Evolutionary conservation across 495 filamentous ascomycete species (phyloP).

Genomic region (Daldinia decipiens): DNA sequence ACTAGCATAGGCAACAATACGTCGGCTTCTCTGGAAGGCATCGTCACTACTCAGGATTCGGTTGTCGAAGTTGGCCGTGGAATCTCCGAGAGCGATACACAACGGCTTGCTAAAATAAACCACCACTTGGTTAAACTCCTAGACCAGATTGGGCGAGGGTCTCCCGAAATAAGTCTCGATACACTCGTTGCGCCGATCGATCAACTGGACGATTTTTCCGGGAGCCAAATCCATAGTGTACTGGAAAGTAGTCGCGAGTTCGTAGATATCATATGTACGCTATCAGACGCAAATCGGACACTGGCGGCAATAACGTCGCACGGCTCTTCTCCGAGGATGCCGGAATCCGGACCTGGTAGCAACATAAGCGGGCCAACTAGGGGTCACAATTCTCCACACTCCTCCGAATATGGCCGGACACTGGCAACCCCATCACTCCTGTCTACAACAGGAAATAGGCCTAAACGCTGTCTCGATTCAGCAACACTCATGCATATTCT

Average conservation of each 20-base stretch:
- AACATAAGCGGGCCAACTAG: neutral
- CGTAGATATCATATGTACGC: constrained; percentile 19
- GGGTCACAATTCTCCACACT: neutral
- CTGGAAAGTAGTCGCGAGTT: constrained; percentile 27
- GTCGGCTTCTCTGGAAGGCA: neutral
- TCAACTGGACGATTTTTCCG: neutral
- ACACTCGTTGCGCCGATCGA: constrained; percentile 19
- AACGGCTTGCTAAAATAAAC: constrained; percentile 37
- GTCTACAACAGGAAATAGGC: neutral
- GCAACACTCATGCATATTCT: constrained; percentile 37
- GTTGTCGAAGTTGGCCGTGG: neutral
- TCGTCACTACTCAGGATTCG: constrained; percentile 3
- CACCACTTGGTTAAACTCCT: constrained; percentile 27
- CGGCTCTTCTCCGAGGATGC: neutral
- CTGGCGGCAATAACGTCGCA: neutral
- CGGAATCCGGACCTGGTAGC: neutral
- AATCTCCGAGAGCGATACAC: constrained; percentile 5
- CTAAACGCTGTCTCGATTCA: constrained; percentile 8
- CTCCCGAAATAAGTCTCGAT: constrained; percentile 18
- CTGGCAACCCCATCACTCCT: neutral
- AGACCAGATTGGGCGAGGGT: constrained; percentile 11
- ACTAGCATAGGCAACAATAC: neutral
- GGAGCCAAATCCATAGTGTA: constrained; percentile 24
- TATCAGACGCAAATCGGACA: constrained; percentile 2
- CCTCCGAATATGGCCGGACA: neutral